A percentile compares a stretch with the other conserved stretches of the same genome.
phyloP scores from a whole-genome alignment of 1,139 yeast genomes.

The Taphrina communis region DNA sequence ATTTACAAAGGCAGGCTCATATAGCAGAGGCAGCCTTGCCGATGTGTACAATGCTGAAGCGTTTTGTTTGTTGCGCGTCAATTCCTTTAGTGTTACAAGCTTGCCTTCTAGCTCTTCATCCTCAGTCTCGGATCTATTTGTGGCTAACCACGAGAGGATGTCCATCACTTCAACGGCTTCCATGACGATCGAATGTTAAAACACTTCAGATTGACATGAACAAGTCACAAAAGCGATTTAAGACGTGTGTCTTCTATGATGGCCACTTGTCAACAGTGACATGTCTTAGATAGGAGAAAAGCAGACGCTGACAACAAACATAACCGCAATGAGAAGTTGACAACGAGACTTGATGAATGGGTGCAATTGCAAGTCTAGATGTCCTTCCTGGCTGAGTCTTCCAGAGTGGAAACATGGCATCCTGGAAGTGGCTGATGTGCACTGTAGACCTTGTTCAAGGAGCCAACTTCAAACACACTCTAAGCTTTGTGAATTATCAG shows the following conservation, averaged over 20 bases:
- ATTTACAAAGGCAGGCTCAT: slow-evolving; percentile 4
- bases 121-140: background rate
- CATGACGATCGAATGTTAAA: background rate
- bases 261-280: too few relatives aligned
- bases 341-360: too few relatives aligned
- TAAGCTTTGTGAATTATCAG: too few relatives aligned
- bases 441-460: too few relatives aligned
- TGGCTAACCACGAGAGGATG: background rate
- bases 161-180: background rate
- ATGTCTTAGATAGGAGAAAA: too few relatives aligned
- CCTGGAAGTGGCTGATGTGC: too few relatives aligned
- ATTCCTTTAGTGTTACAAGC: slow-evolving; percentile 3
- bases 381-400: too few relatives aligned
- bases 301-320: too few relatives aligned
- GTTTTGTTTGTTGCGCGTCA: slow-evolving; percentile 10
- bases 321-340: background rate
- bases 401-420: too few relatives aligned
- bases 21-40: background rate
- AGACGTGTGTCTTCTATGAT: background rate
- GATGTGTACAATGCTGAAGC: slow-evolving; percentile 19
- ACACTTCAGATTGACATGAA: too few relatives aligned
- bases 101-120: background rate
- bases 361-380: too few relatives aligned
- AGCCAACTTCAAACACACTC: too few relatives aligned
- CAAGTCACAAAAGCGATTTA: background rate